Conservation (phyloP, 495 filamentous ascomycete species). For the Hypomontagnella monticulosa region DNA sequence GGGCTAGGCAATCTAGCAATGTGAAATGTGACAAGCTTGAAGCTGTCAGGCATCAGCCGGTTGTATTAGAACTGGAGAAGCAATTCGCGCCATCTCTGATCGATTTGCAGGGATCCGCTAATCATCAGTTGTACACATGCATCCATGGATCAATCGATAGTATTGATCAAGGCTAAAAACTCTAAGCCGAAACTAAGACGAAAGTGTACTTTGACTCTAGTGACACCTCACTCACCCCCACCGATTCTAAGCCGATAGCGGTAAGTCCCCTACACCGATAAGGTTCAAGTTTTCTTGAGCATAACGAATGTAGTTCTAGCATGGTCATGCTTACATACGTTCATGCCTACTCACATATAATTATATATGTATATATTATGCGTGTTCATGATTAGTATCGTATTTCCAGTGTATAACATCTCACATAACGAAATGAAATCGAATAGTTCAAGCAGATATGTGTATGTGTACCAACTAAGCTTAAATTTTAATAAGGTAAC, state of each 20-base stretch:
- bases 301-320: too few species aligned
- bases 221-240: constrained; percentile 4
- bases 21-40: constrained; percentile 13
- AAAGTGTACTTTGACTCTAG: constrained; percentile 23
- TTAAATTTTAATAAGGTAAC: constrained; percentile 15
- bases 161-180: constrained; percentile 16
- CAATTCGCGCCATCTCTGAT: constrained; percentile 26
- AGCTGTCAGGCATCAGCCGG: neutral
- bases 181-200: constrained; percentile 14
- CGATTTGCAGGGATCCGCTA: constrained; percentile 9
- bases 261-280: too few species aligned
- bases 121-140: too few species aligned
- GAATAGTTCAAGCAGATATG: neutral
- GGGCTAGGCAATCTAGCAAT: neutral
- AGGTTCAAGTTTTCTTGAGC: too few species aligned
- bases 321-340: too few species aligned
- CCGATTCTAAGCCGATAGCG: neutral
- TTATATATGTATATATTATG: too few species aligned
- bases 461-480: constrained; percentile 4
- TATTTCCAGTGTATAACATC: too few species aligned
- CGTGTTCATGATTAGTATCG: too few species aligned
- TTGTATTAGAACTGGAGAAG: constrained; percentile 31
- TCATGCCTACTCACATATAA: too few species aligned
- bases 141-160: too few species aligned
- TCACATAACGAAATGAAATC: neutral